Evolutionary conservation across 352 stramenopile species (phyloP).

Genomic region (Pythium guiyangense): DNA sequence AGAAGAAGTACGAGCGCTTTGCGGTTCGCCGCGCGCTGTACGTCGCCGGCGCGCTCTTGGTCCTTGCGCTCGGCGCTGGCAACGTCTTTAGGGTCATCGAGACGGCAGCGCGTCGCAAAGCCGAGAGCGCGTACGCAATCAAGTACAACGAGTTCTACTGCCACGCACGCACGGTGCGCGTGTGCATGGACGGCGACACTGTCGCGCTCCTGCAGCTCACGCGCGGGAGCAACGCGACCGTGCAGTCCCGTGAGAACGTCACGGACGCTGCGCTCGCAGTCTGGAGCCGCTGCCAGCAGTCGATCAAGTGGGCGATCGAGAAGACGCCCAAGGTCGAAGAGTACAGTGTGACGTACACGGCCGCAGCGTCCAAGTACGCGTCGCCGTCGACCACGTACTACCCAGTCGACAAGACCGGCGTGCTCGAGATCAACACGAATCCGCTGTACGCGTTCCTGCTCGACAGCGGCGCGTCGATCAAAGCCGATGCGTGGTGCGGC

Average conservation of each 20-base stretch:
- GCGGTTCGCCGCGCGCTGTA: no score
- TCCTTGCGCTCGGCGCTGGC: not conserved
- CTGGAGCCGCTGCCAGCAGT: not conserved
- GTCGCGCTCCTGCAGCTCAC: not conserved
- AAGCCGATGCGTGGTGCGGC: no score
- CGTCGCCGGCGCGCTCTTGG: no score
- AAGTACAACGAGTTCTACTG: conserved; percentile 11
- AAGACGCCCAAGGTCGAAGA: no score
- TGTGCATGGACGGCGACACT: not conserved
- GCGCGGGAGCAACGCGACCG: not conserved
- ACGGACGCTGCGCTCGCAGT: not conserved
- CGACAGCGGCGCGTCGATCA: no score
- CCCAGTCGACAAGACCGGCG: not conserved
- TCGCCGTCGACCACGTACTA: no score
- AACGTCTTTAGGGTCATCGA: not conserved
- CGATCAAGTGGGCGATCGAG: not conserved
- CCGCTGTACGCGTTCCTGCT: not conserved
- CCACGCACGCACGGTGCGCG: conserved; percentile 2
- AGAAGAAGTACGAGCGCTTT: no score
- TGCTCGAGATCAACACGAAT: not conserved
- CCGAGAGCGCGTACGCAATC: not conserved
- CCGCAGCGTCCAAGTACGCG: no score
- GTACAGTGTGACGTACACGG: no score
- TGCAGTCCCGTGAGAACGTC: not conserved
- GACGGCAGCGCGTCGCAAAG: not conserved